Base-by-base conservation (phyloP, 2,329 filamentous ascomycete species). In the Penicillium sp. region DNA sequence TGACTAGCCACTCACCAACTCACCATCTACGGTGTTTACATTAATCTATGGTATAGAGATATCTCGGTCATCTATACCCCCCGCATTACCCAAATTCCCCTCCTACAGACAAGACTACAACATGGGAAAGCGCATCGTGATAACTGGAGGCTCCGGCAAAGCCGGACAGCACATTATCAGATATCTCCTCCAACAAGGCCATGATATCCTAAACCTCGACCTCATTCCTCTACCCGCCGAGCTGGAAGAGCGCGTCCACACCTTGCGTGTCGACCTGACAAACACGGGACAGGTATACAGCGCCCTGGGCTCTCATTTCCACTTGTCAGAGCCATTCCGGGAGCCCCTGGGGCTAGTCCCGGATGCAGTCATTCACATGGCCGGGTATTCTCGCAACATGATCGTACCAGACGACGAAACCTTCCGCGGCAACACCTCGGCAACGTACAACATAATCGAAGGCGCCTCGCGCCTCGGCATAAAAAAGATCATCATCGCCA, bases 391-490 rank as follows among this genome's bases (percentile, higher is more conserved):
- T 0, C 77, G 84, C 27, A 84, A 85, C 64, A 81, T 87, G 79
- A 76, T 87, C 2, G 84, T 85, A 0, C 84, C 84, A 0, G 85
- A 88, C 66, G 84, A 82, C 51, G 82, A 86, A 66, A 82, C 78
- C 51, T 88, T 85, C 71, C 75, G 76, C 19, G 79, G 75, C 27
- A 88, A 88, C 64, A 78, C 82, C 0, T 74, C 77, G 0, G 77
- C 80, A 10, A 84, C 82, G 0, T 86, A 86, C 71, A 88, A 88
- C 64, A 79, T 87, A 25, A 80, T 88, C 60, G 85, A 88, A 71
- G 83, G 84, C 0, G 84, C 84, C 0, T 85, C 79, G 66, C 86
- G 86, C 61, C 74, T 87, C 0, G 83, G 84, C 13, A 82, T 88
- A 7, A 80, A 79, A 62, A 88, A 88, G 66, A 82, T 88, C 64